These are phyloP conservation scores for Scheffersomyces amazonensis DNA, from an alignment of 805 yeast species.

Conservation along the genomic window DNA sequence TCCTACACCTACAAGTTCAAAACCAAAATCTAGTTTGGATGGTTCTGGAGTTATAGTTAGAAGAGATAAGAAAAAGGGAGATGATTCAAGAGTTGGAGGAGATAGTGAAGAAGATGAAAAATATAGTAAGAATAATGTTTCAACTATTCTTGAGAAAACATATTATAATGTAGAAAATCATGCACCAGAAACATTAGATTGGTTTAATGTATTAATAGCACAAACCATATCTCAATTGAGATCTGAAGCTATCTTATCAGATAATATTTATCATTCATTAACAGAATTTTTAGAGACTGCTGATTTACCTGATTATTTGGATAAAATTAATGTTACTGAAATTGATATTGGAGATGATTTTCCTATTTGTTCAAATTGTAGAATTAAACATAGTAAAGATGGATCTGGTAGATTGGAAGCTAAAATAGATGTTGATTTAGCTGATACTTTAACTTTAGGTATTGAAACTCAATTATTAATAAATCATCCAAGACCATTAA, in stretches of 20 bases:
- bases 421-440: slow-evolving; percentile 83
- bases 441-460: slow-evolving; percentile 84
- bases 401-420: slow-evolving; percentile 66
- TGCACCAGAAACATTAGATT: slow-evolving; percentile 86
- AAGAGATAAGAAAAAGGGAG: slow-evolving; percentile 23
- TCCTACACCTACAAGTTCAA: slow-evolving; percentile 40
- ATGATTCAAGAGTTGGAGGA: slow-evolving; percentile 7
- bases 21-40: slow-evolving; percentile 19
- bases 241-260: slow-evolving; percentile 81
- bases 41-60: slow-evolving; percentile 30
- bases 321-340: slow-evolving; percentile 74
- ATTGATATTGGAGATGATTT: slow-evolving; percentile 92
- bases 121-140: slow-evolving; percentile 14
- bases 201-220: slow-evolving; percentile 94
- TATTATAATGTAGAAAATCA: slow-evolving; percentile 89
- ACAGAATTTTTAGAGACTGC: slow-evolving; percentile 62
- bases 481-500: slow-evolving; percentile 78
- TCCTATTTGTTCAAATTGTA: slow-evolving; percentile 92
- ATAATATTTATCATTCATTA: slow-evolving; percentile 78
- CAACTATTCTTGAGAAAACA: slow-evolving; percentile 78
- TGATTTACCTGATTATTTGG: slow-evolving; percentile 77
- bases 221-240: slow-evolving; percentile 85
- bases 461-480: slow-evolving; percentile 75
- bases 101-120: slow-evolving; percentile 14
- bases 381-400: slow-evolving; percentile 62